Evolutionary conservation across 2,329 filamentous ascomycete genomes (phyloP), one percentile per base, ranked within the genome.

Genomic region (Stylonectria norvegica): DNA sequence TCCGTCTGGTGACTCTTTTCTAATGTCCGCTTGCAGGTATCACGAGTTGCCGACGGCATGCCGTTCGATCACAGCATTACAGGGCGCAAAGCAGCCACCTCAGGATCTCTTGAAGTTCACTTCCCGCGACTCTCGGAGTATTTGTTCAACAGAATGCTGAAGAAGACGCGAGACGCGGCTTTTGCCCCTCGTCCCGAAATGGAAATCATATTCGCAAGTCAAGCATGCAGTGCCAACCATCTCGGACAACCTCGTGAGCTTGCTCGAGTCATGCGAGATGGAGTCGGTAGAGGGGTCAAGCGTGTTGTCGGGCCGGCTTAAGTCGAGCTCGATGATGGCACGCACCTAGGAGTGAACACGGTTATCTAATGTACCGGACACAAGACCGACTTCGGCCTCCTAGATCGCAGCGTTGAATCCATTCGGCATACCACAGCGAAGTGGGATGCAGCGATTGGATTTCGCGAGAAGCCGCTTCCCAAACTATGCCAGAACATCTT

Each of bases 401-500:
- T 64, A 8, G 59, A 60, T 18, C 40, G 40, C 4, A 47, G 47
- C 19, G 44, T 60, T 28, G 52, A 61, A 43, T 58, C 56, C 2
- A 59, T 51, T 4, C 45, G 55, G 7, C 40, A 53, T 20, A 49
- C 45, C n/a, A 52, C 38, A 19, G 49, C 29, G n/a, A 45, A 31
- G 27, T 58, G 40, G 56, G 52, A 37, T 4, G 41, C 20, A 48
- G 57, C 32, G 45, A 58, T 25, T 39, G 58, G 41, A 46, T 61
- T 42, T 15, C 50, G 49, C 49, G 60, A 47, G 9, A 57, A 53
- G 5, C 47, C 59, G 0, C 58, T 69, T 0, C 57, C 64, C 4
- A 49, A 62, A 1, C 55, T 73, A 2, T 73, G 68, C 38, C 63
- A 65, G 27, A 71, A 72, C 48, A 48, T 73, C 4, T 70, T 75